phyloP scores from a whole-genome alignment of 1,284 basidiomycete genomes.

The Clitocybe nebularis region DNA sequence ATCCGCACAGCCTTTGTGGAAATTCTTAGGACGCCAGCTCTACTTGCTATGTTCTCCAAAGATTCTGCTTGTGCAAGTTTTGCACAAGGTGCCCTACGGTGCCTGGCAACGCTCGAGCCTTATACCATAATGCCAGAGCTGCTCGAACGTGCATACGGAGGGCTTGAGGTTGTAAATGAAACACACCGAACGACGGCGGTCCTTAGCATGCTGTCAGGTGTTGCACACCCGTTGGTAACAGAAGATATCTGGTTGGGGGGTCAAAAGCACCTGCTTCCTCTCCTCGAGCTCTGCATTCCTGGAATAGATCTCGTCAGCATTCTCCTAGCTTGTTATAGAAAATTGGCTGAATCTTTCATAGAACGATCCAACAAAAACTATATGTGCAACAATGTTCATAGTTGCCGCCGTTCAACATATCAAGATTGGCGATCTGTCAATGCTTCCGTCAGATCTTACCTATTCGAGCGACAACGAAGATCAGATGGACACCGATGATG shows the following conservation, averaged over 20 bases:
- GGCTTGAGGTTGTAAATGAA: conserved; percentile 92
- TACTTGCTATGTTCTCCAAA: conserved; percentile 96
- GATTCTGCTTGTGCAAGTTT: conserved; percentile 65
- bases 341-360: conserved; percentile 27
- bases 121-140: conserved; percentile 89
- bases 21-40: conserved; percentile 81
- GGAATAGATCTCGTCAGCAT: conserved; percentile 78
- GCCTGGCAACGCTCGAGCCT: conserved; percentile 81
- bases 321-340: not conserved
- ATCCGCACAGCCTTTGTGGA: conserved; percentile 85
- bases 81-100: conserved; percentile 69
- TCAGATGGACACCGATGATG: conserved; percentile 46
- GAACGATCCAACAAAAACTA: conserved; percentile 93
- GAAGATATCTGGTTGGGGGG: conserved; percentile 81
- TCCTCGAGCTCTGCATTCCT: conserved; percentile 88
- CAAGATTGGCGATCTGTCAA: conserved; percentile 78
- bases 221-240: conserved; percentile 77
- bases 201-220: conserved; percentile 81
- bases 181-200: conserved; percentile 92
- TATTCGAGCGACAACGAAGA: conserved; percentile 52
- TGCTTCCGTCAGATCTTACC: conserved; percentile 50
- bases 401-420: conserved; percentile 76
- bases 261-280: conserved; percentile 84
- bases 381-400: conserved; percentile 80
- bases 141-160: conserved; percentile 87